These are phyloP conservation scores for Cryptococcus sp. DNA, from an alignment of 1,284 basidiomycete genomes.

Conservation along the genomic window DNA sequence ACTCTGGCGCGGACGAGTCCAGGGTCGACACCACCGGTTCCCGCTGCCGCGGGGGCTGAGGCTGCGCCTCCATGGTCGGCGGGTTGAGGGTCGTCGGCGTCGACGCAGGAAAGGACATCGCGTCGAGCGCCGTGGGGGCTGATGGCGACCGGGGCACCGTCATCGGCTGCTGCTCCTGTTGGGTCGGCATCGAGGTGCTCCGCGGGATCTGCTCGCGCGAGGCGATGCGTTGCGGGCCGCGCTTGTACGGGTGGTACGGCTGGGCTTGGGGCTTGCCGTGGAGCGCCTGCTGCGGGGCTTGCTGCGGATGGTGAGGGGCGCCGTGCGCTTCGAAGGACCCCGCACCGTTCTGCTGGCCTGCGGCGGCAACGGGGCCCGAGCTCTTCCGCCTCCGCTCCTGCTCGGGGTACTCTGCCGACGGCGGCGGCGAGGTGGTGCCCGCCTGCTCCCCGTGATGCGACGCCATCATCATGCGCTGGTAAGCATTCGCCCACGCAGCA, in stretches of 20 bases:
- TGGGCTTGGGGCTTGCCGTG: constrained; percentile 5
- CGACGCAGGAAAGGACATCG: not conserved
- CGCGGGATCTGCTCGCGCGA: constrained; percentile 19
- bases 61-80: not conserved
- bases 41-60: not conserved
- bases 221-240: constrained; percentile 19
- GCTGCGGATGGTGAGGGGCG: constrained; percentile 5
- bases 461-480: constrained; percentile 45
- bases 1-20: not conserved
- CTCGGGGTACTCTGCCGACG: constrained; percentile 16
- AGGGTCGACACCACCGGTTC: not conserved
- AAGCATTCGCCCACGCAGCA: constrained; percentile 47
- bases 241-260: constrained; percentile 36
- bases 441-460: constrained; percentile 14
- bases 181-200: constrained; percentile 19
- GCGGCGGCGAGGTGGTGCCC: constrained; percentile 21
- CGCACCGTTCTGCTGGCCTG: not conserved
- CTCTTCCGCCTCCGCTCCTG: constrained; percentile 25
- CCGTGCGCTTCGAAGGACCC: constrained; percentile 10
- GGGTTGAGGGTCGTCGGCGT: constrained; percentile 1
- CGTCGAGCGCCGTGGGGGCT: not conserved
- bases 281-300: not conserved
- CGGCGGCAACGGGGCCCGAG: constrained; percentile 20
- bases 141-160: constrained; percentile 12
- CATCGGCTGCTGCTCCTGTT: constrained; percentile 1